Evolutionary conservation across 192 early-diverging fungal species (phyloP).

Genomic region (Coemansia sp.): DNA sequence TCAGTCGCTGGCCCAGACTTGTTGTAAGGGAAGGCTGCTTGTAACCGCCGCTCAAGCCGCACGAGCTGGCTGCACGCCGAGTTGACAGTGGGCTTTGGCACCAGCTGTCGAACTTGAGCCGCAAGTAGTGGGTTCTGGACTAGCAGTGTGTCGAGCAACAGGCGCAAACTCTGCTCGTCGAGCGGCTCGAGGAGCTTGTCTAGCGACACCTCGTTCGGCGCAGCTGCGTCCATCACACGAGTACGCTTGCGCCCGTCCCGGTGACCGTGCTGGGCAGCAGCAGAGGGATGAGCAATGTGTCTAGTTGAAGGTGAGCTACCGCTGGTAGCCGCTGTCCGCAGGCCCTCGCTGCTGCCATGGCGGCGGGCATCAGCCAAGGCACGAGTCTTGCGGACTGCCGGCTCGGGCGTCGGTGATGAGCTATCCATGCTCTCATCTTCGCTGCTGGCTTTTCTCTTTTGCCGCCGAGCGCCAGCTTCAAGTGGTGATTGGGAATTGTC

Average conservation of each 20-base stretch:
- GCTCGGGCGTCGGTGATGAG: constrained; percentile 52
- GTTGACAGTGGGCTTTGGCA: constrained; percentile 85
- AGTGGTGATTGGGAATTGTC: not conserved
- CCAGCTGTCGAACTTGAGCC: constrained; percentile 68
- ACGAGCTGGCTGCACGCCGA: constrained; percentile 71
- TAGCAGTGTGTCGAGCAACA: constrained; percentile 74
- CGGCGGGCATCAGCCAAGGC: constrained; percentile 23
- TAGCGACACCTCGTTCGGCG: constrained; percentile 43
- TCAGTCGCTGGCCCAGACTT: constrained; percentile 75
- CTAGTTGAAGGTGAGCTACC: constrained; percentile 8
- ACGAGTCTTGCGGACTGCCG: constrained; percentile 29
- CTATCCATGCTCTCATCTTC: constrained; percentile 57
- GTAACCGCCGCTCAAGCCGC: constrained; percentile 71
- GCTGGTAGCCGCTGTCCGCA: constrained; percentile 20
- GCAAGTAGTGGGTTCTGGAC: constrained; percentile 74
- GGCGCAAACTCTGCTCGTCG: constrained; percentile 74
- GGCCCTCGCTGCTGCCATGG: constrained; percentile 12
- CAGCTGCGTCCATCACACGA: constrained; percentile 26
- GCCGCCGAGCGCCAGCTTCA: constrained; percentile 23
- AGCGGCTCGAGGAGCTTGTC: constrained; percentile 64
- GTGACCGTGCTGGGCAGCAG: not conserved
- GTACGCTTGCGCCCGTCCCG: constrained; percentile 43
- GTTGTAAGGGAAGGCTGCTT: constrained; percentile 86
- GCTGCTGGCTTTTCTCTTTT: constrained; percentile 55
- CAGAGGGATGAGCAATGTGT: not conserved